Percentiles rank a stretch among this genome's conserved stretches.
These are phyloP conservation scores for Dicorynia guianensis DNA, from an alignment of 306 rosid species.

Conservation along the genomic window DNA sequence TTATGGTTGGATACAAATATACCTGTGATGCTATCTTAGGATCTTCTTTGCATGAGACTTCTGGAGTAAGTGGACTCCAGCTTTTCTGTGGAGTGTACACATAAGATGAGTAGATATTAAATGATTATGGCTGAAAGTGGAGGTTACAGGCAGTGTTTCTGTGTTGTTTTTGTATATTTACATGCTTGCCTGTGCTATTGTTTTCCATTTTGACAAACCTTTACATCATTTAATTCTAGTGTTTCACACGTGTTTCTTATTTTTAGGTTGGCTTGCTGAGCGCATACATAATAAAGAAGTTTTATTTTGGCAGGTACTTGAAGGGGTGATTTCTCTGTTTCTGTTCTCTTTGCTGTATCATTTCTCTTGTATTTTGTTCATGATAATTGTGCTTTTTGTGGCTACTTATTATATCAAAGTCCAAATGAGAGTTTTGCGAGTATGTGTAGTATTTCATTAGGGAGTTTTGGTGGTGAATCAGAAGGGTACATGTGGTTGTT, in stretches of 20 bases:
- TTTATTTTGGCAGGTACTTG: constrained; percentile 59
- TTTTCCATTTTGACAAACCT: background rate
- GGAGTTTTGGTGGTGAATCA: background rate
- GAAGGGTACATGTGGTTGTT: background rate
- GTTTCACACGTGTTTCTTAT: constrained; percentile 16
- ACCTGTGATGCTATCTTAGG: background rate
- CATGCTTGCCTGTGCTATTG: background rate
- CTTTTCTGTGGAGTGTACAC: background rate
- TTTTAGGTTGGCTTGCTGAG: constrained; percentile 65
- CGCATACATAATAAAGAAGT: constrained; percentile 57
- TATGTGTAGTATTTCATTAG: background rate
- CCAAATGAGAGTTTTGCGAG: background rate
- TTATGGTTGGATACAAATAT: background rate
- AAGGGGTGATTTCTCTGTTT: background rate
- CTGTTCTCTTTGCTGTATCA: background rate
- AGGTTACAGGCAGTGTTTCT: background rate
- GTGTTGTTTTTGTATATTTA: background rate
- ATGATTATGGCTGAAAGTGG: background rate
- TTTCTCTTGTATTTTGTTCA: background rate
- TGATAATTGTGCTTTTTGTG: background rate
- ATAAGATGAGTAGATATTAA: background rate
- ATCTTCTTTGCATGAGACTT: constrained; percentile 10
- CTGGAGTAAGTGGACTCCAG: background rate
- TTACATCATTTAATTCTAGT: background rate
- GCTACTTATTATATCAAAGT: background rate